A percentile compares a stretch with the other conserved stretches of the same genome.
Evolutionary conservation across 2,329 filamentous ascomycete species (phyloP).

Genomic region (Rhynchosporium secalis): DNA sequence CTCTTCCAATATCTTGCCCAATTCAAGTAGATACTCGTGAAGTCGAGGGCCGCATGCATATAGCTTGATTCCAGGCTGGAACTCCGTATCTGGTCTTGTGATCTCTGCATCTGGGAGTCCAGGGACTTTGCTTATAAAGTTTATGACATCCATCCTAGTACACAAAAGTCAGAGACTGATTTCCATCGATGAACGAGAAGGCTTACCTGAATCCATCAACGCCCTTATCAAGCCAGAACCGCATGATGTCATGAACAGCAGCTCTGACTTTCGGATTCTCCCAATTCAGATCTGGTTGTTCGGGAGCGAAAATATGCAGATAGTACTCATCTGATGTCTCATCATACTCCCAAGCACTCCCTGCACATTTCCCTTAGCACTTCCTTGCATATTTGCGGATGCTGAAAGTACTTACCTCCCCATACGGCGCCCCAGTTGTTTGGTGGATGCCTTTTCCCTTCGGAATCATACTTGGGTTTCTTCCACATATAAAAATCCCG

Average conservation of each 20-base stretch:
- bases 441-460: slow-evolving; percentile 43
- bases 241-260: slow-evolving; percentile 69
- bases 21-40: slow-evolving; percentile 50
- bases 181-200: background rate
- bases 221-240: slow-evolving; percentile 70
- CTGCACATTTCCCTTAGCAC: slow-evolving; percentile 16
- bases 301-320: slow-evolving; percentile 62
- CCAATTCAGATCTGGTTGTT: slow-evolving; percentile 80
- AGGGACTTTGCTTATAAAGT: slow-evolving; percentile 63
- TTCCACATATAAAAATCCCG: slow-evolving; percentile 69
- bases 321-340: slow-evolving; percentile 54
- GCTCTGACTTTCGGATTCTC: slow-evolving; percentile 64
- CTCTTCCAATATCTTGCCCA: slow-evolving; percentile 48
- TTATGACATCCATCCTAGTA: slow-evolving; percentile 63
- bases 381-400: background rate
- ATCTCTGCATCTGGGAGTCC: slow-evolving; percentile 54
- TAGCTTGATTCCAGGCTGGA: slow-evolving; percentile 53
- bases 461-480: slow-evolving; percentile 33
- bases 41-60: slow-evolving; percentile 60
- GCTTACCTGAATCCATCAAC: slow-evolving; percentile 50
- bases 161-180: background rate
- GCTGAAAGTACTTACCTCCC: slow-evolving; percentile 43
- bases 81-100: slow-evolving; percentile 44
- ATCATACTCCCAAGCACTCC: slow-evolving; percentile 55
- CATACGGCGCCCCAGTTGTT: slow-evolving; percentile 49